Base-by-base conservation (phyloP, 306 rosid species). In the Malus sylvestris region DNA sequence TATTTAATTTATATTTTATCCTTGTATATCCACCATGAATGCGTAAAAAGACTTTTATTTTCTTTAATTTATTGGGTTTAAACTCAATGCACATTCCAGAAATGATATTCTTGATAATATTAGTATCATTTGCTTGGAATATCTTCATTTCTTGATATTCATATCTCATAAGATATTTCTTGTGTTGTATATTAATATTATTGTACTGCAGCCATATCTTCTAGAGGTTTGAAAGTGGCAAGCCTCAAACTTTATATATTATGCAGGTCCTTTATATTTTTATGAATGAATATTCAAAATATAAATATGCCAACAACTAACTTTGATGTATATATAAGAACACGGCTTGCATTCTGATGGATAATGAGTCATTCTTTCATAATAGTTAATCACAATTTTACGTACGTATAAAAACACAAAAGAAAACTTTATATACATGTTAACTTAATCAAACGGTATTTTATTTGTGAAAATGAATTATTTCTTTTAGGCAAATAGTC, bases 141-240 rank as follows among this genome's bases (percentile, higher is more conserved):
- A 61, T 27, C 35, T 61, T 25, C 29, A 61, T 23, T 13, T 59
- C 64, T 5, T 27, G 2, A 4, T 29, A 51, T 51, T 51, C 20
- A 51, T 51, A 18, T 49, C 40, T 29, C 29, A 27, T 27, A 70
- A 49, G 70, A 75, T 75, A 33, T 64, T n/a, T 30, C 46, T 49
- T 10, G 22, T 59, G 25, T 18, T 58, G 4, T 59, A 67, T 64
- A 35, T 11, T 65, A 73, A 67, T 64, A 35, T 11, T 65, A 60
- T 72, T 25, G 46, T 27, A 46, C 77, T 53, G 79, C 67, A 30
- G 10, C 16, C 74, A 29, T 58, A 84, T 59, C 29, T 68, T 73
- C 73, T 71, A 80, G 69, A 80, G 70, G 73, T 73, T 78, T 58
- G 83, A 4, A 61, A 61, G 19, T 61, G 20, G 33, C 8, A 11